These are phyloP conservation scores for Cantharellus cinnabarinus DNA, from an alignment of 768 basidiomycete genomes.

Conservation along the genomic window DNA sequence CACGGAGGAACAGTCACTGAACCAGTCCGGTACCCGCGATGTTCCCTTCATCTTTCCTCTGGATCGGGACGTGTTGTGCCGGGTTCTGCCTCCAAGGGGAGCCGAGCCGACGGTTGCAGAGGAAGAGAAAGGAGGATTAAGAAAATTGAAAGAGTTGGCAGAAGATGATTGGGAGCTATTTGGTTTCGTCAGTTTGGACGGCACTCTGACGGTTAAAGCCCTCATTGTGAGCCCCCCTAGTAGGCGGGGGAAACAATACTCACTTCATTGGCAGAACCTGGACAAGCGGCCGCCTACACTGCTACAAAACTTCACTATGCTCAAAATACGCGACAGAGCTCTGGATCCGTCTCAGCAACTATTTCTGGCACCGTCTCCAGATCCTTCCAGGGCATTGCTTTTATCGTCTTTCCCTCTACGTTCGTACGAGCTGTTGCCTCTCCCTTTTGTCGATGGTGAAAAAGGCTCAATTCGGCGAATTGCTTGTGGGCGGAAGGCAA, in stretches of 20 bases:
- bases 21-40: background rate
- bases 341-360: conserved; percentile 14
- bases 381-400: conserved; percentile 24
- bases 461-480: conserved; percentile 28
- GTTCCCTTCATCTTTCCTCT: conserved; percentile 41
- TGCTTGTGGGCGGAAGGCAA: conserved; percentile 16
- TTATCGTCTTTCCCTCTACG: conserved; percentile 50
- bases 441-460: conserved; percentile 41
- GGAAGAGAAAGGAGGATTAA: conserved; percentile 25
- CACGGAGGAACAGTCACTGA: background rate
- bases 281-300: conserved; percentile 76
- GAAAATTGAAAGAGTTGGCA: conserved; percentile 37
- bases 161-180: conserved; percentile 68
- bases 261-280: conserved; percentile 39
- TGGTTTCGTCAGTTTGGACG: conserved; percentile 46
- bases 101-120: conserved; percentile 12
- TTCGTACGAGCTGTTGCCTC: conserved; percentile 35
- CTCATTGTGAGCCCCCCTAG: conserved; percentile 21
- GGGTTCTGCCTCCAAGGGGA: conserved; percentile 19
- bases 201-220: conserved; percentile 52
- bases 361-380: background rate
- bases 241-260: background rate
- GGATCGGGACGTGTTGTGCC: conserved; percentile 35
- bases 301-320: conserved; percentile 50
- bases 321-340: conserved; percentile 26